phyloP scores from a whole-genome alignment of 805 yeast species.

The Yarrowia sp. region DNA sequence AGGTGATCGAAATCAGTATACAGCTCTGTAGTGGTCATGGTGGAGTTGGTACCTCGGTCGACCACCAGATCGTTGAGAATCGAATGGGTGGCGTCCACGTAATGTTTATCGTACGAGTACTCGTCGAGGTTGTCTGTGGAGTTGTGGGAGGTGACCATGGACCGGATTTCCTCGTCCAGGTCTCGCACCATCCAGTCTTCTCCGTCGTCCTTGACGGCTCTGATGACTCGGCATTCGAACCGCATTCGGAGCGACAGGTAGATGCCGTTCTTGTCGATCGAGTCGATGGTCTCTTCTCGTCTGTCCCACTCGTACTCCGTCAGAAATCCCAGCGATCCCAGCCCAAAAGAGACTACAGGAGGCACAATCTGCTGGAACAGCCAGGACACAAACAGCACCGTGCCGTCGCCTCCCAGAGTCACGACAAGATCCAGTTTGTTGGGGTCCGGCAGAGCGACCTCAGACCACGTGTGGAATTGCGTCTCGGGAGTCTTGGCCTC shows the following conservation, averaged over 20 bases:
- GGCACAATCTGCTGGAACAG: slow-evolving; percentile 87
- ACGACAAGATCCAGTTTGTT: slow-evolving; percentile 60
- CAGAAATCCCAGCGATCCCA: slow-evolving; percentile 92
- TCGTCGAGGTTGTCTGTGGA: slow-evolving; percentile 36
- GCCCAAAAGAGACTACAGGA: slow-evolving; percentile 85
- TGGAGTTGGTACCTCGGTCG: slow-evolving; percentile 61
- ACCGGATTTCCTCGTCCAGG: slow-evolving; percentile 46
- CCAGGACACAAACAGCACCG: slow-evolving; percentile 87
- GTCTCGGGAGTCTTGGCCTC: slow-evolving; percentile 53
- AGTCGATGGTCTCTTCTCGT: slow-evolving; percentile 50
- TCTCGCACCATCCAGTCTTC: slow-evolving; percentile 40
- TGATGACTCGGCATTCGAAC: slow-evolving; percentile 59
- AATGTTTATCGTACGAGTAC: slow-evolving; percentile 45
- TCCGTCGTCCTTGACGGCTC: slow-evolving; percentile 45
- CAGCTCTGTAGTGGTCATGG: slow-evolving; percentile 59
- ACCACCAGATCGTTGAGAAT: slow-evolving; percentile 61
- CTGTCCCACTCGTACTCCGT: slow-evolving; percentile 68
- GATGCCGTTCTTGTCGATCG: slow-evolving; percentile 55
- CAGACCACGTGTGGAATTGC: slow-evolving; percentile 20
- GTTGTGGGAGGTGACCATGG: slow-evolving; percentile 27
- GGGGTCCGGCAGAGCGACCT: slow-evolving; percentile 56
- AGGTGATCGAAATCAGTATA: slow-evolving; percentile 58
- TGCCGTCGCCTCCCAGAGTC: slow-evolving; percentile 96
- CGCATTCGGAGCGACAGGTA: slow-evolving; percentile 59
- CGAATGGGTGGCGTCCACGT: slow-evolving; percentile 49